Evolutionary conservation across 306 rosid genomes (phyloP).

Genomic region (Purshia tridentata): DNA sequence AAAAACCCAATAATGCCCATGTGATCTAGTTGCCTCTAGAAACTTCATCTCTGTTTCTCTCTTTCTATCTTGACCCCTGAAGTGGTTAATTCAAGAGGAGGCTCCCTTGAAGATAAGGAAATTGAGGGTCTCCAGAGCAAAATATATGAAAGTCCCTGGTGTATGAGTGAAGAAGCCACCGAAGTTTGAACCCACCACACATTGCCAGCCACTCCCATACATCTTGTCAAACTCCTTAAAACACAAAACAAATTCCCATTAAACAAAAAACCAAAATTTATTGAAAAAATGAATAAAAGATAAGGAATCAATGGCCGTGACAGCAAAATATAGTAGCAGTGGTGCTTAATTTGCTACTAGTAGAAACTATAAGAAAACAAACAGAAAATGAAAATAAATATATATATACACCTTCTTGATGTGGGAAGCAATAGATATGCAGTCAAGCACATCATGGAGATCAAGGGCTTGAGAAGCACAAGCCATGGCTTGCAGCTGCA

Average conservation of each 20-base stretch:
- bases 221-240: conserved; percentile 65
- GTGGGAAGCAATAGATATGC: conserved; percentile 60
- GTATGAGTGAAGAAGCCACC: conserved; percentile 77
- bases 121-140: conserved; percentile 66
- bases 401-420: conserved; percentile 90
- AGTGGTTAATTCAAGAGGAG: conserved; percentile 32
- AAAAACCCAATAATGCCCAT: not conserved
- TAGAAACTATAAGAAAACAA: too few species aligned
- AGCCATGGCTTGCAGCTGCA: conserved; percentile 84
- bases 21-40: not conserved
- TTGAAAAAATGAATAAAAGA: not conserved
- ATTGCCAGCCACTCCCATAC: conserved; percentile 85
- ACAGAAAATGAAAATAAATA: conserved; percentile 8
- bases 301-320: not conserved
- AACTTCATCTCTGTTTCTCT: not conserved
- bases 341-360: too few species aligned
- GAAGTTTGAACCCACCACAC: conserved; percentile 78
- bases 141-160: conserved; percentile 67
- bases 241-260: conserved; percentile 9
- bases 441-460: conserved; percentile 69
- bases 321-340: too few species aligned
- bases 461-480: conserved; percentile 86
- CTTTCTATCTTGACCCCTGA: not conserved
- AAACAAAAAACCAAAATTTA: not conserved
- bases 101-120: conserved; percentile 71